Evolutionary conservation across 164 flowering plant species (phyloP), one percentile per base, ranked within the genome.

Genomic region (Tinospora cordifolia): DNA sequence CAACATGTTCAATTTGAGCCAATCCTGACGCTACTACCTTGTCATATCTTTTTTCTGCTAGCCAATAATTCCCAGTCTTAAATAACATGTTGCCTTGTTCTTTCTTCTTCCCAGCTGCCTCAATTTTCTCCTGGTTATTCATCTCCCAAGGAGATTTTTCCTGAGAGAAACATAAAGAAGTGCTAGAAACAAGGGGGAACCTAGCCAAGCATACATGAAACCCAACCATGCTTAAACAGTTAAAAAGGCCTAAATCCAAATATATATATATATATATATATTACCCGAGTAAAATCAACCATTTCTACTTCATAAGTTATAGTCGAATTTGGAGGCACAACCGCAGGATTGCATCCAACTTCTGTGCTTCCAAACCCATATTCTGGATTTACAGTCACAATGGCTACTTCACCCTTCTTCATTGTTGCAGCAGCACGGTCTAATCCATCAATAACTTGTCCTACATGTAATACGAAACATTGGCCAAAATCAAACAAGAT

Each of bases 71-170:
- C 65, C 85, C 87, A 72, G 57, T 73, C 83, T 83, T 88, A 64
- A 83, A 90, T 27, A 88, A 74, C 41, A 68, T 22, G 80, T 90
- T 87, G 54, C 96, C 92, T 81, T 87, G 90, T 70, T 88, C 88
- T 81, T 90, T 90, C 84, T 79, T 90, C 81, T 69, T 80, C 57
- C 62, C 79, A 44, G 92, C 90, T 69, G 81, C 81, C 79, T 81
- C 86, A 71, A 88, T 79, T 72, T 80, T 86, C 79, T 87, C 90
- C 17, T 70, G 74, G 66, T 67, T 79, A 75, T 63, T 85, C 87
- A 90, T 74, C 72, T 90, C 88, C 90, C 88, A 83, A 57, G 88
- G 82, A 66, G 75, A 81, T 77, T 83, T 87, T 64, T 84, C 90
- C 90, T 90, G 58, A 59, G 21, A 58, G 9, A 30, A 46, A 30